Percentiles rank a stretch among this genome's conserved stretches.
phyloP scores from a whole-genome alignment of 2,329 filamentous ascomycete species.

The Setomelanomma holmii region DNA sequence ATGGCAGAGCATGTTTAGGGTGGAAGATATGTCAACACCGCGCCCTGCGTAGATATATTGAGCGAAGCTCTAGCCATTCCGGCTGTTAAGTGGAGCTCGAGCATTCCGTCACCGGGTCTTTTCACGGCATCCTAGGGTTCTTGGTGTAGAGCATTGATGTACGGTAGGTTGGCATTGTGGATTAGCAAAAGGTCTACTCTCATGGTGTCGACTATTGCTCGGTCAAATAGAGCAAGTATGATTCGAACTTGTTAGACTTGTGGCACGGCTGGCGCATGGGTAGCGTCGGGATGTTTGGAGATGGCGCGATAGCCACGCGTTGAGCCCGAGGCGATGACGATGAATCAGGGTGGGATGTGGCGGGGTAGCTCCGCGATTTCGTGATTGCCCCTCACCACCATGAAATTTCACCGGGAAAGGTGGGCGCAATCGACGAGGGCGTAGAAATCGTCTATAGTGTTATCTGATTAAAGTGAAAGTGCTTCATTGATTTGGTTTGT shows the following conservation, averaged over 20 bases:
- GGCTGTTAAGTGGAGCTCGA: not conserved
- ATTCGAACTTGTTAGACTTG: no score
- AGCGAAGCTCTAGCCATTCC: not conserved
- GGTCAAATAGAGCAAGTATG: no score
- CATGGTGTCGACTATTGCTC: no score
- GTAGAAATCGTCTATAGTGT: not conserved
- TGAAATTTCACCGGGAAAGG: slow-evolving; percentile 24
- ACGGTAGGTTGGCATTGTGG: not conserved
- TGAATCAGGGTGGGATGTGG: slow-evolving; percentile 12
- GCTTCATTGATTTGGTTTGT: not conserved
- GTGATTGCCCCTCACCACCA: slow-evolving; percentile 22
- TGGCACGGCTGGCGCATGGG: not conserved
- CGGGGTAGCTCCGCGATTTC: slow-evolving; percentile 27
- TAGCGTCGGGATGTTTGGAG: not conserved
- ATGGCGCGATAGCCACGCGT: not conserved
- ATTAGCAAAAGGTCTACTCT: no score
- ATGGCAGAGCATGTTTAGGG: not conserved
- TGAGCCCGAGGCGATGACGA: not conserved
- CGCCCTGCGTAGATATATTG: slow-evolving; percentile 13
- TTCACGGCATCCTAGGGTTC: slow-evolving; percentile 12
- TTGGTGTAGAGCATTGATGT: not conserved
- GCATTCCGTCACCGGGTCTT: slow-evolving; percentile 1
- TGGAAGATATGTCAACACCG: slow-evolving; percentile 16
- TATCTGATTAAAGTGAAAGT: not conserved
- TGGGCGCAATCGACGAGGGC: not conserved